Conservation (phyloP, 345 rosid genomes). For the Gynandropsis gynandra region DNA sequence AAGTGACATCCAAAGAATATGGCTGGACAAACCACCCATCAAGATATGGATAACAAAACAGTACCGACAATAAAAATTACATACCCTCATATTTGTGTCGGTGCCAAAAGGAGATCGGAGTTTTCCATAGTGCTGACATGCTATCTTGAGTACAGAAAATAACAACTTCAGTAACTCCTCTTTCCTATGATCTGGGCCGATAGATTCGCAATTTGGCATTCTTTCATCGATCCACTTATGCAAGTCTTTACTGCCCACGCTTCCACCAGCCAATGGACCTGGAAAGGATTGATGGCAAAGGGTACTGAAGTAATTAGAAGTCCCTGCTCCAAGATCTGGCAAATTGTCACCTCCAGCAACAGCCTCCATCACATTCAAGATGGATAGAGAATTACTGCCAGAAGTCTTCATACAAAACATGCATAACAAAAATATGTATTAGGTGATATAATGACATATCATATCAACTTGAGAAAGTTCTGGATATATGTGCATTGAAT, state of each 20-base stretch:
- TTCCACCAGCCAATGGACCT: constrained; percentile 80
- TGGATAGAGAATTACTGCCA: constrained; percentile 39
- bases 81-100: constrained; percentile 24
- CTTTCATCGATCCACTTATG: constrained; percentile 82
- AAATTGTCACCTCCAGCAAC: constrained; percentile 29
- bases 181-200: constrained; percentile 40
- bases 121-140: constrained; percentile 77
- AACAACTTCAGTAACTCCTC: constrained; percentile 46
- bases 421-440: neutral
- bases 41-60: neutral
- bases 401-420: constrained; percentile 43
- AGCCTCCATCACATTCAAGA: constrained; percentile 62
- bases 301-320: constrained; percentile 46
- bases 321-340: constrained; percentile 21
- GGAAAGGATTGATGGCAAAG: constrained; percentile 60
- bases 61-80: neutral
- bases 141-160: constrained; percentile 69
- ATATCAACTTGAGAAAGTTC: neutral
- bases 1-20: neutral
- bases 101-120: constrained; percentile 69
- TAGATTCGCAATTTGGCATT: constrained; percentile 45
- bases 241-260: constrained; percentile 64
- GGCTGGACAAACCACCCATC: neutral
- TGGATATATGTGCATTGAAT: no score
- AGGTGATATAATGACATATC: neutral